phyloP scores from a whole-genome alignment of 805 yeast genomes.

The Cyberlindnera lachancei region DNA sequence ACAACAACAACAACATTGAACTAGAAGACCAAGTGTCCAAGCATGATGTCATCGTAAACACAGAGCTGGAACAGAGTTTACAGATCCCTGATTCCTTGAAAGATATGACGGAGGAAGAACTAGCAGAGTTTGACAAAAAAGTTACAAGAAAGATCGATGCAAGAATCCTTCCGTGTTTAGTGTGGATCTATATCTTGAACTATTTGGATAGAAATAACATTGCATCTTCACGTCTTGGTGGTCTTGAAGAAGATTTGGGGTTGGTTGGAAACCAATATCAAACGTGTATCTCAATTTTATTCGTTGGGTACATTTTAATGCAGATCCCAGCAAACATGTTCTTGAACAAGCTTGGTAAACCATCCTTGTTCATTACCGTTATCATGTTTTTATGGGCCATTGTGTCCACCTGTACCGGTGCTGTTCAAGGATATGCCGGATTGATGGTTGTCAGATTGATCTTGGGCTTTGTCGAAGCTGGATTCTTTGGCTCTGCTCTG shows the following conservation, averaged over 20 bases:
- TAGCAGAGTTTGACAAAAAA: slow-evolving; percentile 33
- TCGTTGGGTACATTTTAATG: slow-evolving; percentile 43
- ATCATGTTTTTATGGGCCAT: slow-evolving; percentile 43
- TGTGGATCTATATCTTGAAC: slow-evolving; percentile 43
- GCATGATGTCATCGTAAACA: neutral
- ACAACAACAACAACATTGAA: too few relatives aligned
- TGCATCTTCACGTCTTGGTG: slow-evolving; percentile 43
- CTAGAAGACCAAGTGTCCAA: neutral
- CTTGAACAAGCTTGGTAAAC: slow-evolving; percentile 37
- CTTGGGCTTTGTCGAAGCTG: slow-evolving; percentile 39
- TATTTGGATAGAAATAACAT: slow-evolving; percentile 44
- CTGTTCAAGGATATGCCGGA: slow-evolving; percentile 23
- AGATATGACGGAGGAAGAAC: slow-evolving; percentile 30
- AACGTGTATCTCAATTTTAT: slow-evolving; percentile 44
- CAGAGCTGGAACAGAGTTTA: slow-evolving; percentile 5
- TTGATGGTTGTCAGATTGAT: slow-evolving; percentile 29
- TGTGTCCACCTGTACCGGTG: slow-evolving; percentile 30
- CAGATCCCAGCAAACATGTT: slow-evolving; percentile 42
- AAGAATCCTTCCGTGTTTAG: slow-evolving; percentile 42
- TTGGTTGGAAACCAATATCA: slow-evolving; percentile 38
- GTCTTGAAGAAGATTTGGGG: slow-evolving; percentile 38
- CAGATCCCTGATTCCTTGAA: slow-evolving; percentile 19
- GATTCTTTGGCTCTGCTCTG: slow-evolving; percentile 43
- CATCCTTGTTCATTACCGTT: slow-evolving; percentile 41
- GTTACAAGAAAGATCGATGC: slow-evolving; percentile 41